Evolutionary conservation across 257 asterid genomes (phyloP).

Genomic region (Linaria vulgaris): DNA sequence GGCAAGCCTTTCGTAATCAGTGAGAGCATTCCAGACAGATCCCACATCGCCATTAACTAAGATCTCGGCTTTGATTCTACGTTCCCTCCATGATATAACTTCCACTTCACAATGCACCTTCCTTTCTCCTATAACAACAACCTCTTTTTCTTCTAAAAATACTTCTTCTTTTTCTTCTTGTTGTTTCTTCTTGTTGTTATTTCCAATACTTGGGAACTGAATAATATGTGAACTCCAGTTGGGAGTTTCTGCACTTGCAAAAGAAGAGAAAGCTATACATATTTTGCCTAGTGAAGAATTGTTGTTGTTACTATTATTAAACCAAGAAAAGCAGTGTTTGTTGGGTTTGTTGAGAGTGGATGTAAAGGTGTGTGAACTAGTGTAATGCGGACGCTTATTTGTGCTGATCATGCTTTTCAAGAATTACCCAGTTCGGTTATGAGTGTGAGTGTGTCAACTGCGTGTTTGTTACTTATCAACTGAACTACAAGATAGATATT

Average conservation of each 20-base stretch:
- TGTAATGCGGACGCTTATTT: slow-evolving; percentile 25
- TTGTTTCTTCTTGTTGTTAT: slow-evolving; percentile 24
- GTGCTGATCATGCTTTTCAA: slow-evolving; percentile 41
- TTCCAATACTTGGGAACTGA: slow-evolving; percentile 23
- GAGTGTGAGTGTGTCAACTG: neutral
- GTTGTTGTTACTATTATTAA: too few species aligned
- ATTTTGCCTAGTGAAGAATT: slow-evolving; percentile 13
- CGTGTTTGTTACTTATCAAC: neutral
- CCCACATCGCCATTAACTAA: slow-evolving; percentile 65
- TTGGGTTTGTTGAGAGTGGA: slow-evolving; percentile 24
- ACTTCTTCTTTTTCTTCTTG: slow-evolving; percentile 21
- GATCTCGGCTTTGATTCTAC: slow-evolving; percentile 73
- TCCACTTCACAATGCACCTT: slow-evolving; percentile 76
- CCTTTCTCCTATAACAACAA: slow-evolving; percentile 39
- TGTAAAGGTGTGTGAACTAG: slow-evolving; percentile 29
- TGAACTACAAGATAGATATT: neutral
- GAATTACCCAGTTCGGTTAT: neutral
- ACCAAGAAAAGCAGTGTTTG: slow-evolving; percentile 14
- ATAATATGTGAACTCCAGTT: slow-evolving; percentile 34
- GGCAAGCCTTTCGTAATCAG: slow-evolving; percentile 93
- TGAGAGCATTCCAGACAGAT: slow-evolving; percentile 81
- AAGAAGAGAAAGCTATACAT: slow-evolving; percentile 33
- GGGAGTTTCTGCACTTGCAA: slow-evolving; percentile 35
- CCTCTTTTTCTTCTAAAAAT: slow-evolving; percentile 30
- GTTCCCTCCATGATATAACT: slow-evolving; percentile 90